Evolutionary conservation across 441 rosid species (phyloP).

Genomic region (Sinapis alba): DNA sequence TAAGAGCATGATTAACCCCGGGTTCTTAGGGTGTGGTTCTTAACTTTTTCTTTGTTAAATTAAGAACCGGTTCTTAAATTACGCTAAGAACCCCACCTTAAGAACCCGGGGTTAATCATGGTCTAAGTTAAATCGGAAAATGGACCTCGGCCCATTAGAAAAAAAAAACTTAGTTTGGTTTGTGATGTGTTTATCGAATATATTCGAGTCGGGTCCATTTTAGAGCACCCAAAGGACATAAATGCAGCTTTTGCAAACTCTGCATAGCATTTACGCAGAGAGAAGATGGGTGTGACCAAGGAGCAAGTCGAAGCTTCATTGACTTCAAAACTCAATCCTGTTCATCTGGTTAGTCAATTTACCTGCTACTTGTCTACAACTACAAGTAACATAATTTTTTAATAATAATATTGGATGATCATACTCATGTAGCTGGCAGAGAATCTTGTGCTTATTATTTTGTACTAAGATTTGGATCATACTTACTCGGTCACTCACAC

Average conservation of each 20-base stretch:
- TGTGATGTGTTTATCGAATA: slow-evolving; percentile 11
- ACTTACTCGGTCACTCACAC: no score
- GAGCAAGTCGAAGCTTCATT: slow-evolving; percentile 77
- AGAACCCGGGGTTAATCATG: no score
- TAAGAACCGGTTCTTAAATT: no score
- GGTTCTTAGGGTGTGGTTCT: no score
- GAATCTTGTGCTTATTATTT: background rate
- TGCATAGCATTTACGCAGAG: background rate
- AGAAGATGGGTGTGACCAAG: slow-evolving; percentile 76
- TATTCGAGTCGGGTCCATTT: slow-evolving; percentile 13
- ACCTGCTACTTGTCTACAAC: background rate
- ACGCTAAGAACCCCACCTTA: no score
- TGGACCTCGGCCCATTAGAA: background rate
- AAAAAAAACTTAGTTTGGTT: background rate
- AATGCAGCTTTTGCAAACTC: background rate
- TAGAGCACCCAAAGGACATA: background rate
- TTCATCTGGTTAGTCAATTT: slow-evolving; percentile 62
- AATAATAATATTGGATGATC: slow-evolving; percentile 13
- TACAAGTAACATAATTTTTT: background rate
- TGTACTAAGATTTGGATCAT: background rate
- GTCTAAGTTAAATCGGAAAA: background rate
- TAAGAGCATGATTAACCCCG: no score
- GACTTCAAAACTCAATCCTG: slow-evolving; percentile 72
- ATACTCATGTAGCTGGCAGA: background rate
- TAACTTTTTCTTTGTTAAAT: no score